These are phyloP conservation scores for Yamadazyma scolyti DNA, from an alignment of 805 yeast species.

Conservation along the genomic window DNA sequence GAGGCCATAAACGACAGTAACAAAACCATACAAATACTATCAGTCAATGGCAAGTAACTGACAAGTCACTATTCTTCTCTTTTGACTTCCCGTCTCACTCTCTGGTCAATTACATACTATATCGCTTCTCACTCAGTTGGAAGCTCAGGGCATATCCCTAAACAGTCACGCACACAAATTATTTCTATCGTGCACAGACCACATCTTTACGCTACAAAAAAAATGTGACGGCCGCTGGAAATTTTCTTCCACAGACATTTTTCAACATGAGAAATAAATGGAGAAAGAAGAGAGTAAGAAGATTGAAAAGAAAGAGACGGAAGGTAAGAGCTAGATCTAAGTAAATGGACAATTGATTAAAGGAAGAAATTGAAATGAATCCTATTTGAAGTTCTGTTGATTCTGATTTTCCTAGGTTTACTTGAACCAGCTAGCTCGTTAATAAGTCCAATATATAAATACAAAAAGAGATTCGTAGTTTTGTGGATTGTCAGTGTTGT, in stretches of 20 bases:
- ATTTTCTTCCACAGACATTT: constrained; percentile 20
- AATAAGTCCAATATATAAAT: too few relatives aligned
- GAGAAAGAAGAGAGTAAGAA: constrained; percentile 99
- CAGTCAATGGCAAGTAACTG: too few relatives aligned
- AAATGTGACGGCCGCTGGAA: constrained; percentile 3
- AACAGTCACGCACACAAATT: constrained; percentile 1
- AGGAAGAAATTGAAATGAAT: constrained; percentile 3
- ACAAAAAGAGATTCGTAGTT: too few relatives aligned
- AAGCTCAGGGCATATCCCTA: constrained; percentile 3
- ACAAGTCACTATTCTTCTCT: too few relatives aligned
- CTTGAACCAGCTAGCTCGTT: too few relatives aligned
- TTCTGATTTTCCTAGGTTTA: constrained; percentile 1
- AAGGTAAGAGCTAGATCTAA: constrained; percentile 99
- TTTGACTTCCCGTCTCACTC: too few relatives aligned
- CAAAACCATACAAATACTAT: too few relatives aligned
- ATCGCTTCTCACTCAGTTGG: too few relatives aligned
- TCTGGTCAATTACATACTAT: too few relatives aligned
- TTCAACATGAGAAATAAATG: constrained; percentile 89
- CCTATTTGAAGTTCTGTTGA: constrained; percentile 1
- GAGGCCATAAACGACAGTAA: too few relatives aligned
- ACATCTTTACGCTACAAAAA: constrained; percentile 3
- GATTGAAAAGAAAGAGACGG: constrained; percentile 99
- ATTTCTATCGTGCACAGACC: background rate
- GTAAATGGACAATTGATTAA: constrained; percentile 54
- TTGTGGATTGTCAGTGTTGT: too few relatives aligned